phyloP scores from a whole-genome alignment of 805 yeast species.

The Lipomyces sp. region DNA sequence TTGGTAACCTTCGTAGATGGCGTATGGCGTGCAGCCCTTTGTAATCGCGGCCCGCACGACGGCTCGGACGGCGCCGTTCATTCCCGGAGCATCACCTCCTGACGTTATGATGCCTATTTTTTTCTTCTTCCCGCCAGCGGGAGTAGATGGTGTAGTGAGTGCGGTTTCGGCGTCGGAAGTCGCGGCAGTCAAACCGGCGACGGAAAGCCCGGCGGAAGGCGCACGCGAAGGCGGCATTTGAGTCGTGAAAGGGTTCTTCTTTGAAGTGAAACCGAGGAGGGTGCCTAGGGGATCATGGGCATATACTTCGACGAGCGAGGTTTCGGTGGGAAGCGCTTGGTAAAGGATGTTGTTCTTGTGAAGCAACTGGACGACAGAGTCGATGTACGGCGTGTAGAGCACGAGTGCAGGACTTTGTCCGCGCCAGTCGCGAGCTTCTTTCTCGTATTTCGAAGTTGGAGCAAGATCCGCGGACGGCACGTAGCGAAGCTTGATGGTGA shows the following conservation, averaged over 20 bases:
- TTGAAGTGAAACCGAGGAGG: constrained; percentile 76
- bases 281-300: constrained; percentile 84
- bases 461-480: constrained; percentile 23
- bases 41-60: constrained; percentile 90
- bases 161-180: background rate
- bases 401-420: constrained; percentile 52
- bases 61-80: constrained; percentile 95
- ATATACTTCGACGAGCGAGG: constrained; percentile 76
- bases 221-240: constrained; percentile 14
- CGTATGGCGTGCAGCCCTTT: constrained; percentile 87
- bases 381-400: constrained; percentile 54
- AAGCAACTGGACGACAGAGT: constrained; percentile 47
- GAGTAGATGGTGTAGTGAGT: constrained; percentile 6
- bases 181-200: constrained; percentile 13
- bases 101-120: constrained; percentile 95
- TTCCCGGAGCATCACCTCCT: constrained; percentile 99
- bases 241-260: constrained; percentile 43
- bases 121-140: constrained; percentile 45
- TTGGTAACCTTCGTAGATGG: constrained; percentile 91
- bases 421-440: constrained; percentile 54
- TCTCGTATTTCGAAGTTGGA: constrained; percentile 32
- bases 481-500: constrained; percentile 37
- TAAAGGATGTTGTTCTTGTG: constrained; percentile 45
- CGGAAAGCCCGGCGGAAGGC: constrained; percentile 18
- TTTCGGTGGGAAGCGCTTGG: constrained; percentile 72